Conservation (phyloP, 345 rosid species). For the Schrenkiella parvula region DNA sequence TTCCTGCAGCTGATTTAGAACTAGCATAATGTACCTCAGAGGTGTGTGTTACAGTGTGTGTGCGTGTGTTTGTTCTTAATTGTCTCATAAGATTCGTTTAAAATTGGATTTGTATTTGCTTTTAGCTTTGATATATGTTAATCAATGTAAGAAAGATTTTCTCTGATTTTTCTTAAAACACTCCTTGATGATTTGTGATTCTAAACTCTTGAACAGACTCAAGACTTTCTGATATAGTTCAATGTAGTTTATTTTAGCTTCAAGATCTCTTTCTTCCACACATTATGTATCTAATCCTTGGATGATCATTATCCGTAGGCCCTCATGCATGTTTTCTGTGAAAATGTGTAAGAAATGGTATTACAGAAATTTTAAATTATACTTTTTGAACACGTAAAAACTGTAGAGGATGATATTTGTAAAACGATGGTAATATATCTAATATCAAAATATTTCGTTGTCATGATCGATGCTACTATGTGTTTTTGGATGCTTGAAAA, state of each 20-base stretch:
- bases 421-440: not conserved
- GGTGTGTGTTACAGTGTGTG: not conserved
- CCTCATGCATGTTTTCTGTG: no score
- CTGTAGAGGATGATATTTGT: not conserved
- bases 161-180: not conserved
- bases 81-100: not conserved
- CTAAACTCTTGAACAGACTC: no score
- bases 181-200: not conserved
- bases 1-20: conserved; percentile 2
- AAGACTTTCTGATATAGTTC: no score
- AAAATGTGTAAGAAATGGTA: no score
- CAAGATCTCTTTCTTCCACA: no score
- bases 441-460: not conserved
- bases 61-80: not conserved
- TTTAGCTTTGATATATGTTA: not conserved
- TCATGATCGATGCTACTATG: not conserved
- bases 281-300: no score
- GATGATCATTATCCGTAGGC: no score
- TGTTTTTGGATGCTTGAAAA: conserved; percentile 12
- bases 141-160: not conserved
- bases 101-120: not conserved
- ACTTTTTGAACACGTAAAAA: not conserved
- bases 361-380: not conserved
- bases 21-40: not conserved
- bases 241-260: not conserved